phyloP scores from a whole-genome alignment of 352 stramenopile species.

The Globisporangium iwayamae region DNA sequence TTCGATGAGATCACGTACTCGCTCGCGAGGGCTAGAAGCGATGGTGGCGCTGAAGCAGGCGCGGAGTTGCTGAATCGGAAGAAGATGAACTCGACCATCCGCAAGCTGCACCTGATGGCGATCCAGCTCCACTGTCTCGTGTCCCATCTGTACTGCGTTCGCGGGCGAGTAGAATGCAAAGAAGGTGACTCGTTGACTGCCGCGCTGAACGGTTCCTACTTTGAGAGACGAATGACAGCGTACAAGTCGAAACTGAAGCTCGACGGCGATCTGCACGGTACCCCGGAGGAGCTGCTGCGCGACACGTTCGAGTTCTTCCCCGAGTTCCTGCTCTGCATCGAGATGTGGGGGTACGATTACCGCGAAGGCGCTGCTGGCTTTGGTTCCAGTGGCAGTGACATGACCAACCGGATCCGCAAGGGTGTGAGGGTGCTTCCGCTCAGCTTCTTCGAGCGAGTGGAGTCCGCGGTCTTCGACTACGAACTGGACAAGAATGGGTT shows the following conservation, averaged over 20 bases:
- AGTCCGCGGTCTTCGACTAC: slow-evolving; percentile 55
- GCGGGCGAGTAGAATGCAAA: slow-evolving; percentile 41
- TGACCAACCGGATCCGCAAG: slow-evolving; percentile 17
- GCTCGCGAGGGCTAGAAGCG: slow-evolving; percentile 46
- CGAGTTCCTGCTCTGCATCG: slow-evolving; percentile 64
- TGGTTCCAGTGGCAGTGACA: slow-evolving; percentile 17
- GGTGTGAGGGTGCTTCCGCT: slow-evolving; percentile 29
- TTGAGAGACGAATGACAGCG: slow-evolving; percentile 69
- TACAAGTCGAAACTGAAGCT: slow-evolving; percentile 74
- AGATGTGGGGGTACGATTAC: slow-evolving; percentile 77
- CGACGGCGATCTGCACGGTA: slow-evolving; percentile 35
- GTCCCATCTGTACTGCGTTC: slow-evolving; percentile 66
- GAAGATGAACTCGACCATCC: slow-evolving; percentile 82
- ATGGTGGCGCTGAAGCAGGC: slow-evolving; percentile 10
- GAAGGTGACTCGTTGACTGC: slow-evolving; percentile 54
- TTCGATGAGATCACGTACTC: slow-evolving; percentile 76
- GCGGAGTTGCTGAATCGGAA: slow-evolving; percentile 68
- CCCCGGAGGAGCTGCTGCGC: slow-evolving; percentile 49
- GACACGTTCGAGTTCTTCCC: slow-evolving; percentile 80
- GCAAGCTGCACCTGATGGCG: slow-evolving; percentile 71
- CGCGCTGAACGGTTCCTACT: slow-evolving; percentile 67
- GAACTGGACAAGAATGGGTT: slow-evolving; percentile 53
- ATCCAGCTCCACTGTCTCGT: slow-evolving; percentile 74
- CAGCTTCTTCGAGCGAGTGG: slow-evolving; percentile 39
- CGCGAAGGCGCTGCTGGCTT: slow-evolving; percentile 26